Percentiles rank a stretch among this genome's conserved stretches.
phyloP scores from a whole-genome alignment of 441 rosid species.

The Pelargonium citronellum region DNA sequence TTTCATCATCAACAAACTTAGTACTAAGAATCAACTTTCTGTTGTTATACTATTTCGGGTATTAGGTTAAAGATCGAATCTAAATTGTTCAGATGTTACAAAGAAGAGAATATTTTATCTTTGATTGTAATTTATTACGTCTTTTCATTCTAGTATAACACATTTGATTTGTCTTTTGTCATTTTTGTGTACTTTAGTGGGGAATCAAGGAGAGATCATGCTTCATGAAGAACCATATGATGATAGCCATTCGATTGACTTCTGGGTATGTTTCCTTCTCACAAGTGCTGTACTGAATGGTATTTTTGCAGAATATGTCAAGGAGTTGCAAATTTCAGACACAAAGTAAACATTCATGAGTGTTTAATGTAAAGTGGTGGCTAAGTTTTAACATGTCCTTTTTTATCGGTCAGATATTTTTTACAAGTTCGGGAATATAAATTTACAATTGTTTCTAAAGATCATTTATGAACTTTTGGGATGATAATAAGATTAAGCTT shows the following conservation, averaged over 20 bases:
- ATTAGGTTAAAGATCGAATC: too few relatives aligned
- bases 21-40: too few relatives aligned
- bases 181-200: constrained; percentile 45
- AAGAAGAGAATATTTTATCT: too few relatives aligned
- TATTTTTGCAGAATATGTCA: too few relatives aligned
- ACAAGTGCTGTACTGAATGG: neutral
- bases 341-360: too few relatives aligned
- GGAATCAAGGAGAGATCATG: constrained; percentile 76
- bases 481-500: neutral
- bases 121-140: neutral
- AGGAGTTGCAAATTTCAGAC: too few relatives aligned
- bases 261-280: constrained; percentile 55
- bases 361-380: neutral
- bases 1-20: too few relatives aligned
- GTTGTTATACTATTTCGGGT: too few relatives aligned
- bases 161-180: neutral
- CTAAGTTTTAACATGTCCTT: neutral
- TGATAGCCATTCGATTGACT: constrained; percentile 59
- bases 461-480: neutral
- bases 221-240: constrained; percentile 79
- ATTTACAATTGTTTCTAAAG: neutral
- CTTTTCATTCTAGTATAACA: neutral
- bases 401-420: too few relatives aligned
- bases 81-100: too few relatives aligned
- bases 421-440: neutral